Conservation (phyloP, 441 rosid species). For the Mallotus japonicus region DNA sequence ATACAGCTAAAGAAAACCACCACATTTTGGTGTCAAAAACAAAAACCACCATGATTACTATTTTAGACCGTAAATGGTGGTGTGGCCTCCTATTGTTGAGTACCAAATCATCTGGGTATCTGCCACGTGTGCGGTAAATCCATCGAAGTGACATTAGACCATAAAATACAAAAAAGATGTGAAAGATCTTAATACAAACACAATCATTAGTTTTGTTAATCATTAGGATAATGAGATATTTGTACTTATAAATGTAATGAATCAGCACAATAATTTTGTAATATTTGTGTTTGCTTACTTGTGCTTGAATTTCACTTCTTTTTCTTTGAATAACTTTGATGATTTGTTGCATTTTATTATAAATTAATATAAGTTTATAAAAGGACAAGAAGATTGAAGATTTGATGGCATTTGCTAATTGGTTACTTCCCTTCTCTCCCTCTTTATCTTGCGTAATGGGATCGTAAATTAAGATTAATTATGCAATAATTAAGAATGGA, state of each 20-base stretch:
- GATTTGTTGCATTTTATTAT: background rate
- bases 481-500: slow-evolving; percentile 1
- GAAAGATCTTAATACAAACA: background rate
- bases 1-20: too few species aligned
- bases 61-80: background rate
- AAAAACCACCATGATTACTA: background rate
- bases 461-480: background rate
- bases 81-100: slow-evolving; percentile 25
- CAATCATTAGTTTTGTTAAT: background rate
- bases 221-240: background rate
- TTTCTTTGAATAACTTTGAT: background rate
- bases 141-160: background rate
- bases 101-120: slow-evolving; percentile 15
- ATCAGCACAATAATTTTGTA: background rate
- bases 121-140: slow-evolving; percentile 11
- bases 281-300: slow-evolving; percentile 1
- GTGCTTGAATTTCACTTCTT: slow-evolving; percentile 8
- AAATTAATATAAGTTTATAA: background rate
- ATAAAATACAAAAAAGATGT: background rate
- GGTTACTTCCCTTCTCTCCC: background rate
- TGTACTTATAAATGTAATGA: background rate
- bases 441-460: slow-evolving; percentile 1
- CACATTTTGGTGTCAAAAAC: too few species aligned
- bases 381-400: background rate
- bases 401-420: slow-evolving; percentile 14